phyloP scores from a whole-genome alignment of 2,329 filamentous ascomycete species.

The Chrysosporium keratinophilum region DNA sequence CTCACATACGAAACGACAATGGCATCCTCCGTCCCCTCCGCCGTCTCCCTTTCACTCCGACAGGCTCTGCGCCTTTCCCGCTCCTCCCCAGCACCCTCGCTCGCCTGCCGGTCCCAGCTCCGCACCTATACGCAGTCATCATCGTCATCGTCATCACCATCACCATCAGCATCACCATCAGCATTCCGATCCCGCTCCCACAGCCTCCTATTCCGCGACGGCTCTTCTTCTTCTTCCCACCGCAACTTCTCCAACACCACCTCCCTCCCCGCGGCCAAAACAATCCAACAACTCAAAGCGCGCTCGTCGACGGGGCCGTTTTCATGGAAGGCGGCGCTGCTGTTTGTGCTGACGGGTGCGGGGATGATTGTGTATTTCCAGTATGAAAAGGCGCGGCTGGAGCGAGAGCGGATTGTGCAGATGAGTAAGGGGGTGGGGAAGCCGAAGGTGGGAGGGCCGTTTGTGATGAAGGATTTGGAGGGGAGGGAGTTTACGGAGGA shows the following conservation, averaged over 20 bases:
- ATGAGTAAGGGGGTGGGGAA: slow-evolving; percentile 84
- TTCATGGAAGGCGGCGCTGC: slow-evolving; percentile 76
- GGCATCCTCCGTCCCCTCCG: neutral
- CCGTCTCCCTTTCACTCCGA: slow-evolving; percentile 1
- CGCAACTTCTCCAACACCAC: slow-evolving; percentile 24
- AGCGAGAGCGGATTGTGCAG: slow-evolving; percentile 78
- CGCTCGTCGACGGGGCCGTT: slow-evolving; percentile 53
- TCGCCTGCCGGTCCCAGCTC: neutral
- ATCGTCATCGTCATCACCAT: neutral
- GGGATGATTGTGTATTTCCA: slow-evolving; percentile 85
- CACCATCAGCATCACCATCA: neutral
- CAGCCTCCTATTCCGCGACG: neutral
- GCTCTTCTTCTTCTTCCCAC: neutral
- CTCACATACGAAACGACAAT: neutral
- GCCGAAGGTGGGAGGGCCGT: slow-evolving; percentile 85
- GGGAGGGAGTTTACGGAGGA: slow-evolving; percentile 66
- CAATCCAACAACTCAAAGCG: slow-evolving; percentile 33
- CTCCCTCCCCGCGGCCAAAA: slow-evolving; percentile 23
- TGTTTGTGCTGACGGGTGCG: slow-evolving; percentile 71
- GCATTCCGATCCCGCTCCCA: neutral
- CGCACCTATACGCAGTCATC: neutral
- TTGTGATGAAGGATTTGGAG: slow-evolving; percentile 71
- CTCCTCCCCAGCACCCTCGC: neutral
- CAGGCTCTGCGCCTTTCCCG: slow-evolving; percentile 6
- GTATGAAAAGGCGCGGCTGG: slow-evolving; percentile 82